A percentile compares a stretch with the other conserved stretches of the same genome.
Evolutionary conservation across 2,329 filamentous ascomycete genomes (phyloP).

Genomic region (Aureobasidium sp.): DNA sequence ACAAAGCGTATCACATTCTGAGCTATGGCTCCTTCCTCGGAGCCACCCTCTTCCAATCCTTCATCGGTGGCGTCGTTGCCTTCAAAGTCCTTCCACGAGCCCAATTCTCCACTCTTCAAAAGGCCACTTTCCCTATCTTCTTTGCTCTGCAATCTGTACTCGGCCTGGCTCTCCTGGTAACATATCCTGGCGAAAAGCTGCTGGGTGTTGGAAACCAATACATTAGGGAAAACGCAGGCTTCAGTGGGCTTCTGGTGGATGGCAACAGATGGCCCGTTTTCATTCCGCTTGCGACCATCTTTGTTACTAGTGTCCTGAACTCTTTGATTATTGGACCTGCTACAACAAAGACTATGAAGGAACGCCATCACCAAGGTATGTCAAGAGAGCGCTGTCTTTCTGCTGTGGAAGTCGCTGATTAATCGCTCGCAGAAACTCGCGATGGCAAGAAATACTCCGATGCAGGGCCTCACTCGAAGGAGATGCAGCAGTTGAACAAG

Average conservation of each 20-base stretch:
- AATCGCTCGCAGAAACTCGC: conserved; percentile 54
- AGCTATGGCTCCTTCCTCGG: conserved; percentile 79
- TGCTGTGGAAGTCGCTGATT: neutral
- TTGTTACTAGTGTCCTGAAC: conserved; percentile 66
- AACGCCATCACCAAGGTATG: conserved; percentile 72
- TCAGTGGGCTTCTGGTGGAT: conserved; percentile 44
- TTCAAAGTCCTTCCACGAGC: conserved; percentile 70
- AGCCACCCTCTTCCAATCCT: conserved; percentile 81
- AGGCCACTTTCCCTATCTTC: conserved; percentile 78
- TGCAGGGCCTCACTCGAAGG: conserved; percentile 67
- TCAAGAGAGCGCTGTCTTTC: conserved; percentile 4
- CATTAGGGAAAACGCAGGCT: conserved; percentile 24
- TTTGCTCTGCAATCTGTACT: conserved; percentile 75
- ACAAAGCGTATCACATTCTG: conserved; percentile 69
- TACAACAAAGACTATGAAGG: conserved; percentile 66
- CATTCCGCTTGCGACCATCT: conserved; percentile 61
- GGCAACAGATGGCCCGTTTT: conserved; percentile 59
- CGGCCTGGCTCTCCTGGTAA: conserved; percentile 67
- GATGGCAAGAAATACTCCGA: conserved; percentile 87
- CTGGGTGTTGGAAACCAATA: conserved; percentile 22
- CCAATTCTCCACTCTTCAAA: conserved; percentile 75
- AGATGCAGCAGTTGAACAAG: conserved; percentile 77
- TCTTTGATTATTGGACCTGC: conserved; percentile 64
- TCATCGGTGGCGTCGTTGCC: conserved; percentile 65
- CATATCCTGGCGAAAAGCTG: conserved; percentile 60